Evolutionary conservation across 805 yeast genomes (phyloP), one percentile per base, ranked within the genome.

Genomic region (Wickerhamomyces bisporus): DNA sequence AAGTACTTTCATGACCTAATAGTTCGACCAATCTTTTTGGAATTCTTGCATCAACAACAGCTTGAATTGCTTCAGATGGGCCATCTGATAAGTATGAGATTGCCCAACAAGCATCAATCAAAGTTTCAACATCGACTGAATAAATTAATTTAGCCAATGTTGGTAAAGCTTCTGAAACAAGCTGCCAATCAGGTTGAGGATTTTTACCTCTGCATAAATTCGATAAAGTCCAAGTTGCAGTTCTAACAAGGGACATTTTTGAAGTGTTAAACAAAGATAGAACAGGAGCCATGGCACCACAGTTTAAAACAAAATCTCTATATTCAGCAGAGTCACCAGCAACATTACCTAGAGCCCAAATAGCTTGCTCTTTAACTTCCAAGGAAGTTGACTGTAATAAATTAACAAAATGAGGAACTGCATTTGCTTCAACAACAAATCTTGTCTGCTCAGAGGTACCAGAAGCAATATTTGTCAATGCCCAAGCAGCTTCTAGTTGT

Each of bases 401-500:
- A 48, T 81, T 74, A 32, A 93, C 95, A 63, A 93, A 88, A 39
- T 79, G 68, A 15, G 98, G 98, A 31, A 93, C 94, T 0, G 98
- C 98, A 37, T 91, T 94, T 4, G 91, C 81, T 45, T 88, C 91
- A 40, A 93, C 93, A 39, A 93, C 98, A 30, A 81, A 81, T 53
- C 75, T 76, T 16, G 98, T 93, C 65, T 93, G 98, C 34, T 78
- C 83, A 30, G 95, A 78, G 36, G 82, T 70, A 46, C 98, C 98
- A 4, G 96, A 86, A 17, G 98, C 98, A 61, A 93, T 91, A 61
- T 93, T 93, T 35, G 98, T 93, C 51, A 93, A 75, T n/a, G 98
- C 98, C 98, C 98, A 93, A 8, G 98, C 97, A 11, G 98, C 96
- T 69, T 93, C 98, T 53, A 93, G 77, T 66, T 91, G 98, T 53